These are phyloP conservation scores for Meyerozyma elateridarum DNA, from an alignment of 1,139 yeast species.

Conservation along the genomic window DNA sequence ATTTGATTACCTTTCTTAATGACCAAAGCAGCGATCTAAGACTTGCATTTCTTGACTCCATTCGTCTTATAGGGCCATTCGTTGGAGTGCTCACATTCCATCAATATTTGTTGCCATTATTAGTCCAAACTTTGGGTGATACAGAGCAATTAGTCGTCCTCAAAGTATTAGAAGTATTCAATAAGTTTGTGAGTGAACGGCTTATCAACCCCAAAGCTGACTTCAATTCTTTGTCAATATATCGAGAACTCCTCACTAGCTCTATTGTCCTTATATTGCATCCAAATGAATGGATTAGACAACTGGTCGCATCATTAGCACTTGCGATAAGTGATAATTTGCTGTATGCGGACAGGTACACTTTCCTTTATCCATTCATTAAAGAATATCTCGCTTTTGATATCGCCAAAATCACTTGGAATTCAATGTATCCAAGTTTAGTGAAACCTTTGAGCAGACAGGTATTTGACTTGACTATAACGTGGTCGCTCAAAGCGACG, in stretches of 20 bases:
- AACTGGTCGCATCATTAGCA: slow-evolving; percentile 58
- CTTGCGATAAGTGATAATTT: slow-evolving; percentile 59
- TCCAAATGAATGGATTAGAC: slow-evolving; percentile 86
- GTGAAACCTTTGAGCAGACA: slow-evolving; percentile 63
- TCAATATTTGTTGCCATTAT: slow-evolving; percentile 79
- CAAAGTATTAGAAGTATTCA: slow-evolving; percentile 67
- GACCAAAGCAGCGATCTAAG: slow-evolving; percentile 68
- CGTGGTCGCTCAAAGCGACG: slow-evolving; percentile 67
- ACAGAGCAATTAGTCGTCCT: slow-evolving; percentile 79
- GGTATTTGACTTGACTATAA: slow-evolving; percentile 58
- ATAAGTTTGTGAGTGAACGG: slow-evolving; percentile 26
- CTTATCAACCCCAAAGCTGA: slow-evolving; percentile 35
- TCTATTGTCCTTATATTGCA: slow-evolving; percentile 50
- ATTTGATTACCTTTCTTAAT: slow-evolving; percentile 84
- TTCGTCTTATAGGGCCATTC: slow-evolving; percentile 72
- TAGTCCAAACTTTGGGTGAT: slow-evolving; percentile 78
- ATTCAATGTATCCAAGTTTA: slow-evolving; percentile 57
- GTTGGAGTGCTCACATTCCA: slow-evolving; percentile 82
- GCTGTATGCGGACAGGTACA: slow-evolving; percentile 73
- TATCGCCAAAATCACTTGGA: slow-evolving; percentile 61
- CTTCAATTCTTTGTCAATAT: slow-evolving; percentile 39
- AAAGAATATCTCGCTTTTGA: slow-evolving; percentile 76
- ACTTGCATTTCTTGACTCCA: slow-evolving; percentile 66
- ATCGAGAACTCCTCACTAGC: slow-evolving; percentile 31
- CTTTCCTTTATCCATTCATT: slow-evolving; percentile 79